These are phyloP conservation scores for Ambrosiella xylebori DNA, from an alignment of 2,329 filamentous ascomycete genomes.

Conservation along the genomic window DNA sequence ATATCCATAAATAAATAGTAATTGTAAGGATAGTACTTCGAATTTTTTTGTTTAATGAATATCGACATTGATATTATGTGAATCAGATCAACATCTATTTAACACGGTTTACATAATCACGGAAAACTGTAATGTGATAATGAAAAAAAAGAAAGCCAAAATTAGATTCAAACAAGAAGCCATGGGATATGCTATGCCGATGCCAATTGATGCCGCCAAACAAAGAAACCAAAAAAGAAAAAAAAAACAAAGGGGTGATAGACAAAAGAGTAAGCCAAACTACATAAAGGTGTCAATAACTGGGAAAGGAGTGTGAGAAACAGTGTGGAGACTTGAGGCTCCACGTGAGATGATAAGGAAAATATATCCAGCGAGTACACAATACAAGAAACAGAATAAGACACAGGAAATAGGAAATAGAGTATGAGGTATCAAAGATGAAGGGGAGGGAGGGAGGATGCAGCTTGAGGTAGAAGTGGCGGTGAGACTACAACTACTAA, in stretches of 20 bases:
- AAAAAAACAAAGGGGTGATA: slow-evolving; percentile 1
- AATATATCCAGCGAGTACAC: neutral
- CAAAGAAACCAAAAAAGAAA: slow-evolving; percentile 1
- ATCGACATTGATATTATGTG: too few species aligned
- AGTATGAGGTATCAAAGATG: neutral
- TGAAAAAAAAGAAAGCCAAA: neutral
- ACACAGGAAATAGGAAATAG: slow-evolving; percentile 4
- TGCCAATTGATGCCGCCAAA: slow-evolving; percentile 6
- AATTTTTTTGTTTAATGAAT: neutral
- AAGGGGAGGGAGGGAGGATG: neutral
- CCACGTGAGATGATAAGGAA: slow-evolving; percentile 2
- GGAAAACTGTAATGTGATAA: too few species aligned
- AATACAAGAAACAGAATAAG: slow-evolving; percentile 9
- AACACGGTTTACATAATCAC: too few species aligned
- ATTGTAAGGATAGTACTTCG: neutral
- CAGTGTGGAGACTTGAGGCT: neutral
- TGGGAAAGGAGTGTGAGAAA: neutral
- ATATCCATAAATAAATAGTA: neutral
- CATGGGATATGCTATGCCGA: slow-evolving; percentile 7
- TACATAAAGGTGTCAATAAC: neutral
- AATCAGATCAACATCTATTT: too few species aligned
- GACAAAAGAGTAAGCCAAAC: neutral
- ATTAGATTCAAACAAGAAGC: slow-evolving; percentile 2
- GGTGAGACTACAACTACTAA: neutral
- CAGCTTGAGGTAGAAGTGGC: neutral